A percentile compares a stretch with the other conserved stretches of the same genome.
phyloP scores from a whole-genome alignment of 192 early-diverging fungal genomes.

The Phycomyces blakesleeanus region DNA sequence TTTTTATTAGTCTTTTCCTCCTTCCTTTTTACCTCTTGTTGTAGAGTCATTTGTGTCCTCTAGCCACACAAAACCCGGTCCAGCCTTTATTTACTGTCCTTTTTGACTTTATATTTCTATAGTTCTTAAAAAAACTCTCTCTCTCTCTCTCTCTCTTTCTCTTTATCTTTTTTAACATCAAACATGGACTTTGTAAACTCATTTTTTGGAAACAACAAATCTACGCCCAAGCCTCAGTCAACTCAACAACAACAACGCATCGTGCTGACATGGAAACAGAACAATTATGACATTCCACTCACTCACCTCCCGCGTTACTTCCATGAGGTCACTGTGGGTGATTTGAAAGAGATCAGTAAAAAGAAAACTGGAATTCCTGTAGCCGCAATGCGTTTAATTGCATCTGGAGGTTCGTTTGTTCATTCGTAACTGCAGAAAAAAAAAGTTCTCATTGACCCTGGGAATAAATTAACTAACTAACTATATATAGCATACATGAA shows the following conservation, averaged over 20 bases:
- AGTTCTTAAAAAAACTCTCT: too few species aligned
- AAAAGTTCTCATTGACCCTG: too few species aligned
- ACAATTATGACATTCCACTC: constrained; percentile 20
- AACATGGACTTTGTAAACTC: constrained; percentile 13
- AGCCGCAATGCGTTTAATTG: constrained; percentile 70
- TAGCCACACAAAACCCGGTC: background rate
- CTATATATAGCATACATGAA: constrained; percentile 58
- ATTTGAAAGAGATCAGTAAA: constrained; percentile 69
- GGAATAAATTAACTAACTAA: background rate
- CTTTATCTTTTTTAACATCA: background rate
- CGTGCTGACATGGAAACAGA: constrained; percentile 7
- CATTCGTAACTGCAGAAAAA: too few species aligned
- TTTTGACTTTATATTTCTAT: background rate
- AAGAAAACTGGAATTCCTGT: constrained; percentile 72
- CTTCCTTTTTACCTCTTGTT: background rate
- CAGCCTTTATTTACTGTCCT: background rate
- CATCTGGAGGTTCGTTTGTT: constrained; percentile 60
- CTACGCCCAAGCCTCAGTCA: background rate
- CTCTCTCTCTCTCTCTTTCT: too few species aligned
- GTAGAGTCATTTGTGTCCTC: too few species aligned
- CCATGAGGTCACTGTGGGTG: constrained; percentile 57
- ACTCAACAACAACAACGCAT: background rate
- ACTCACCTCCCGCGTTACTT: constrained; percentile 18
- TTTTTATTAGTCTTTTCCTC: background rate
- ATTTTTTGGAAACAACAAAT: constrained; percentile 14